Evolutionary conservation across 75 land plant genomes (phyloP), one percentile per base, ranked within the genome.

Genomic region (Ceratopteris richardii): DNA sequence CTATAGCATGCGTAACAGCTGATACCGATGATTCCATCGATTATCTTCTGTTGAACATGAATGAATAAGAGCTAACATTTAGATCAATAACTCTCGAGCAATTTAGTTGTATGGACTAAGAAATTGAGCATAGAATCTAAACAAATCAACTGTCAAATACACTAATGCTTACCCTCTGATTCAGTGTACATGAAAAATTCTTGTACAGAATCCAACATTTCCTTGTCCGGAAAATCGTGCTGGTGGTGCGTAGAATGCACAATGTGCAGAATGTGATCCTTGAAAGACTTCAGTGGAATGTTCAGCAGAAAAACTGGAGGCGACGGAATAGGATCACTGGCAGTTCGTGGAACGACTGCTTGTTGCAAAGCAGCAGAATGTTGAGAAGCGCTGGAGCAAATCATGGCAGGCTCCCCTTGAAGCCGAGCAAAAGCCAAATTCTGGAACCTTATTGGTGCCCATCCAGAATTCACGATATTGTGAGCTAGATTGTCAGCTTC

Each of bases 181-280:
- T 60, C 62, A 25, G 48, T 44, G 41, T 60, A 60, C 47, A 40
- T 20, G 47, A 60, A 60, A 25, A 60, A 60, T 23, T 60, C 62
- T 42, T 60, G 46, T 9, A 60, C 62, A 6, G 62, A 60, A 29
- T 17, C 20, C 7, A 60, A 48, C 48, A 19, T 42, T 43, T 43
- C 44, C 28, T 60, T 60, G 62, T 60, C 62, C 11, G 62, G 62
- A 60, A 43, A 41, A 22, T 29, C 24, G 12, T 42, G 62, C 16
- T 28, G 62, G 22, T 26, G 3, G 28, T 52, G 37, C 37, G 3
- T 25, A 26, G 2, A 24, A 23, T 1, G 20, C 24, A 19, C 48
- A 9, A 42, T 13, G 3, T 40, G 62, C 2, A 44, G 62, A 41
- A 60, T 43, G 3, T n/a, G 18, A 1, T 60, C 48, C 48, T 7